Conservation (phyloP, 495 filamentous ascomycete genomes). For the Lophium mytilinum region DNA sequence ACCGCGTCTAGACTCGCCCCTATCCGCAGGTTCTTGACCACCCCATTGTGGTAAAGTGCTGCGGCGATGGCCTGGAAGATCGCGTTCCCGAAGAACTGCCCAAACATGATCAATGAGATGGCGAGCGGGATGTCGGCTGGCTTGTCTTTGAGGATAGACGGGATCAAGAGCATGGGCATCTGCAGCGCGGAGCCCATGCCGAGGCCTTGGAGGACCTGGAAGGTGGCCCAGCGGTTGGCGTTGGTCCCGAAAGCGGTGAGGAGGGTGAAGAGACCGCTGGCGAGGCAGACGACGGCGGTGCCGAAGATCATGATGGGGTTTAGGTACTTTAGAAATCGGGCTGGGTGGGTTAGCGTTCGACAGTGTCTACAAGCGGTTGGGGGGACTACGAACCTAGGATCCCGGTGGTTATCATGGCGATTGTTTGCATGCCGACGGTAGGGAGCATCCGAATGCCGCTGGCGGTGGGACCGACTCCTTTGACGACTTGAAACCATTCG, state of each 20-base stretch:
- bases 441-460: constrained; percentile 6
- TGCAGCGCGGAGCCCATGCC: not conserved
- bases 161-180: not conserved
- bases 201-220: not conserved
- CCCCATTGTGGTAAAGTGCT: not conserved
- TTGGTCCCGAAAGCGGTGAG: not conserved
- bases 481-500: constrained; percentile 5
- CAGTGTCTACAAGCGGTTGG: no score
- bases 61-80: not conserved
- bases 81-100: not conserved
- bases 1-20: not conserved
- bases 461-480: not conserved
- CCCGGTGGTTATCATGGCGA: not conserved
- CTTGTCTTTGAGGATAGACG: not conserved
- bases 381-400: not conserved
- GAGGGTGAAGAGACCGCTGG: not conserved
- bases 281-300: not conserved
- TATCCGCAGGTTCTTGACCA: not conserved
- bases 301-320: not conserved
- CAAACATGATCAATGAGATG: not conserved
- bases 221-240: not conserved
- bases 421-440: not conserved
- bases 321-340: not conserved
- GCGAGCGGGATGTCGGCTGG: not conserved
- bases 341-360: not conserved